phyloP scores from a whole-genome alignment of 345 rosid species.

The Eucalyptus coolabah region DNA sequence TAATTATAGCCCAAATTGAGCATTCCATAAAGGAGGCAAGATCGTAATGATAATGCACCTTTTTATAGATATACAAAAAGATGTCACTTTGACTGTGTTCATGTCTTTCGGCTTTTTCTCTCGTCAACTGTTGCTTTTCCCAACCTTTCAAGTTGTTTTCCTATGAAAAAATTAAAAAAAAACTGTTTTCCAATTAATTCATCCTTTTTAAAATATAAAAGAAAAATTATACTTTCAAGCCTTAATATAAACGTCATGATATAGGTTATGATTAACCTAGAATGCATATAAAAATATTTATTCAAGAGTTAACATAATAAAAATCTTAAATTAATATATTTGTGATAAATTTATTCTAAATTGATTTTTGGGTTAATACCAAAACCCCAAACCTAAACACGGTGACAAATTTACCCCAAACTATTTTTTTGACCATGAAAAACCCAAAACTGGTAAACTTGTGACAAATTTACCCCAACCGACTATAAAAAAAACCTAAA shows the following conservation, averaged over 20 bases:
- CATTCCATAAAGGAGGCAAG: background rate
- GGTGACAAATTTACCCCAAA: too few species aligned
- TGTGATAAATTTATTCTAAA: accelerated
- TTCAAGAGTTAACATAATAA: background rate
- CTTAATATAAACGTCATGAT: background rate
- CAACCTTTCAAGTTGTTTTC: background rate
- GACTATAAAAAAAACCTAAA: too few species aligned
- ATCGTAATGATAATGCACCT: background rate
- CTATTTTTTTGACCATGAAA: too few species aligned
- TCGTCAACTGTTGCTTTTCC: background rate
- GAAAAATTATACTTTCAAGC: background rate
- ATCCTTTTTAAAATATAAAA: background rate
- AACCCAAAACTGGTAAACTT: too few species aligned
- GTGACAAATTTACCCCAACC: too few species aligned
- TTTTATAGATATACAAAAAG: background rate
- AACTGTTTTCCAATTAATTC: background rate
- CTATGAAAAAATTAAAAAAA: background rate
- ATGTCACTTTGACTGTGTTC: background rate
- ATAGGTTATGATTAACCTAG: background rate
- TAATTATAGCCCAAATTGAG: background rate
- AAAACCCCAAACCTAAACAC: too few species aligned
- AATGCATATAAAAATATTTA: background rate
- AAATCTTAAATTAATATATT: accelerated
- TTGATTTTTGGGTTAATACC: too few species aligned
- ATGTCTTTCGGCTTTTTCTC: background rate